Evolutionary conservation across 805 yeast species (phyloP).

Genomic region (Isabelozyma heimii): DNA sequence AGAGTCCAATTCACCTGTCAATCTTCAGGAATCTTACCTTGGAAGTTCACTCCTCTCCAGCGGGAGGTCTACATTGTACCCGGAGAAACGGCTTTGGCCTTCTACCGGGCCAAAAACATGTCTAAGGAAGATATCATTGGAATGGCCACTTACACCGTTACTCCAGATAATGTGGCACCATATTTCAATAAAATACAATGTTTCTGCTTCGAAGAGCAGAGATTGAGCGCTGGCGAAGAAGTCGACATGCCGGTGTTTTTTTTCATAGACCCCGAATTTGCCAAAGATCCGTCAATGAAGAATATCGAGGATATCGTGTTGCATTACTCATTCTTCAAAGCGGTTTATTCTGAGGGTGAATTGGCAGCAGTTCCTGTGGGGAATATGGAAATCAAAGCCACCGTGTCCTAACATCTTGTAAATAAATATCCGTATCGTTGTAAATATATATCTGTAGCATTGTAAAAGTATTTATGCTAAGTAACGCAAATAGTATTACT

Average conservation of each 20-base stretch:
- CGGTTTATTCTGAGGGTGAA: constrained; percentile 42
- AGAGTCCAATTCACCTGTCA: constrained; percentile 88
- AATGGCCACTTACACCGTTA: constrained; percentile 96
- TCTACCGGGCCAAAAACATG: constrained; percentile 85
- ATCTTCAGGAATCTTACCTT: constrained; percentile 84
- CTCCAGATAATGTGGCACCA: constrained; percentile 95
- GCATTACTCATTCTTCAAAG: constrained; percentile 88
- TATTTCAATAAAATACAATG: constrained; percentile 97
- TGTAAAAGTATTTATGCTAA: no score
- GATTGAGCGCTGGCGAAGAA: constrained; percentile 91
- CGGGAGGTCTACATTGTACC: constrained; percentile 90
- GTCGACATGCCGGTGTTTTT: constrained; percentile 98
- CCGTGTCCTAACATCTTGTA: background rate
- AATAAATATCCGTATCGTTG: background rate
- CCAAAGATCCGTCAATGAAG: constrained; percentile 88
- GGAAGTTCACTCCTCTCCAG: constrained; percentile 95
- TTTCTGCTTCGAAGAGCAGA: constrained; percentile 96
- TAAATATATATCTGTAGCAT: no score
- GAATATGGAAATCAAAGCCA: constrained; percentile 7
- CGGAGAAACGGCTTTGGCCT: constrained; percentile 96
- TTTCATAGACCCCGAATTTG: constrained; percentile 94
- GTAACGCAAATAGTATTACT: no score
- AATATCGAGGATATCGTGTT: constrained; percentile 85
- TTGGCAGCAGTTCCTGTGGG: constrained; percentile 37
- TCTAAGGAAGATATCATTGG: constrained; percentile 91